Evolutionary conservation across 345 rosid species (phyloP).

Genomic region (Populus pruinosa): DNA sequence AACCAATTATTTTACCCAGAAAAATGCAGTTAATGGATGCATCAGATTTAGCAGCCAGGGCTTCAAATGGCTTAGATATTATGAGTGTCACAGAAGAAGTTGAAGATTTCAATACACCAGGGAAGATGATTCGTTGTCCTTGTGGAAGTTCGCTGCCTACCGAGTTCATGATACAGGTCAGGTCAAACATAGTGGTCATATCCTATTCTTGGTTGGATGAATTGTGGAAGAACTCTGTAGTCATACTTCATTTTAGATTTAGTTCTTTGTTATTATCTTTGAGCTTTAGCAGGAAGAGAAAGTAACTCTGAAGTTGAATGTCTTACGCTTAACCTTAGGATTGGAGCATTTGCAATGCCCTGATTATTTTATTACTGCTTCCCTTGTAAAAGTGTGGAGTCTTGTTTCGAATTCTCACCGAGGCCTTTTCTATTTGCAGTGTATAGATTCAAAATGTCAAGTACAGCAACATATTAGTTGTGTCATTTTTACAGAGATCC

Average conservation of each 20-base stretch:
- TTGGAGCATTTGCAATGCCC: not conserved
- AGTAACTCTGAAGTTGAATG: not conserved
- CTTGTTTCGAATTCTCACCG: not conserved
- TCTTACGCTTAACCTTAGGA: not conserved
- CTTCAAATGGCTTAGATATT: conserved; percentile 13
- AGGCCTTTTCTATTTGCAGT: conserved; percentile 28
- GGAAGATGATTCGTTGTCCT: conserved; percentile 26
- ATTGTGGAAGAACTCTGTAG: not conserved
- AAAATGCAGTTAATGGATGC: conserved; percentile 35
- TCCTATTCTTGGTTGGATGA: not conserved
- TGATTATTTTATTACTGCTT: not conserved
- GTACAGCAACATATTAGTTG: conserved; percentile 39
- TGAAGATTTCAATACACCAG: conserved; percentile 11
- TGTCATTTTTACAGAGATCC: conserved; percentile 30
- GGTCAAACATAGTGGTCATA: not conserved
- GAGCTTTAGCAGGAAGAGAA: not conserved
- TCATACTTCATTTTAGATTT: not conserved
- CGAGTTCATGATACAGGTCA: conserved; percentile 34
- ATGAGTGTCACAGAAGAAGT: conserved; percentile 14
- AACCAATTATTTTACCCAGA: conserved; percentile 21
- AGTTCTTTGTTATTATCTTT: not conserved
- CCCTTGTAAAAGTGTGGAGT: not conserved
- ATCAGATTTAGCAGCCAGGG: conserved; percentile 23
- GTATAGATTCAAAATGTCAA: conserved; percentile 32
- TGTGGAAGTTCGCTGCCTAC: conserved; percentile 27